A percentile compares a stretch with the other conserved stretches of the same genome.
These are phyloP conservation scores for Rhizophagus clarus DNA, from an alignment of 192 early-diverging fungal species.

Conservation along the genomic window DNA sequence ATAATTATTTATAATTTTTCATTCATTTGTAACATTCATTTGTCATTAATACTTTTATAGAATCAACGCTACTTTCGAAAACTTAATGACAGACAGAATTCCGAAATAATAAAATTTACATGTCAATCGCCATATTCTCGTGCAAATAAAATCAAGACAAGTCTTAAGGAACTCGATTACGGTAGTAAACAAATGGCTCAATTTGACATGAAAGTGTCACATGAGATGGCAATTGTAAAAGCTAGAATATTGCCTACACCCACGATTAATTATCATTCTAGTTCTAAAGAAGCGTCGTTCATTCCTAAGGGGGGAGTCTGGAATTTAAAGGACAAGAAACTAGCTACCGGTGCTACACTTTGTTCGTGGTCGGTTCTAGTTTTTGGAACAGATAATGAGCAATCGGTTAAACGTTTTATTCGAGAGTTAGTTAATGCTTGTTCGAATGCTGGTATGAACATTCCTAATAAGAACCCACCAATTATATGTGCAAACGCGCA, in stretches of 20 bases:
- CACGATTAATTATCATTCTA: too few relatives aligned
- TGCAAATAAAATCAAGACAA: slow-evolving; percentile 77
- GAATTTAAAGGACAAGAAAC: slow-evolving; percentile 80
- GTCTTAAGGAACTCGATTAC: slow-evolving; percentile 65
- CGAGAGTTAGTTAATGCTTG: slow-evolving; percentile 71
- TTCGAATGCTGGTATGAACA: slow-evolving; percentile 67
- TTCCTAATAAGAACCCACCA: slow-evolving; percentile 48
- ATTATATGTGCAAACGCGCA: slow-evolving; percentile 57
- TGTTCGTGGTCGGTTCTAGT: slow-evolving; percentile 81
- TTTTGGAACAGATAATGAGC: slow-evolving; percentile 56
- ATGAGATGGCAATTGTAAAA: slow-evolving; percentile 56
- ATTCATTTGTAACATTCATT: too few relatives aligned
- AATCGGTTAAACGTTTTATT: slow-evolving; percentile 63
- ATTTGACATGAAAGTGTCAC: slow-evolving; percentile 74
- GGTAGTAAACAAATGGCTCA: slow-evolving; percentile 72
- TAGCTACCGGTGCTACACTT: slow-evolving; percentile 73
- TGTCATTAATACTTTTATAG: slow-evolving; percentile 45
- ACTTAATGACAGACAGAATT: slow-evolving; percentile 83
- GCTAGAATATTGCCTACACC: too few relatives aligned
- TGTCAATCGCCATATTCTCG: slow-evolving; percentile 80
- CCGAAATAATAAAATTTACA: slow-evolving; percentile 79
- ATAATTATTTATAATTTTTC: too few relatives aligned
- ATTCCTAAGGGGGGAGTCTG: too few relatives aligned
- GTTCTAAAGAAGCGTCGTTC: too few relatives aligned
- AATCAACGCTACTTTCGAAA: slow-evolving; percentile 45